A percentile compares a stretch with the other conserved stretches of the same genome.
phyloP scores from a whole-genome alignment of 179 eudicot genomes.

The Gypsophila paniculata region DNA sequence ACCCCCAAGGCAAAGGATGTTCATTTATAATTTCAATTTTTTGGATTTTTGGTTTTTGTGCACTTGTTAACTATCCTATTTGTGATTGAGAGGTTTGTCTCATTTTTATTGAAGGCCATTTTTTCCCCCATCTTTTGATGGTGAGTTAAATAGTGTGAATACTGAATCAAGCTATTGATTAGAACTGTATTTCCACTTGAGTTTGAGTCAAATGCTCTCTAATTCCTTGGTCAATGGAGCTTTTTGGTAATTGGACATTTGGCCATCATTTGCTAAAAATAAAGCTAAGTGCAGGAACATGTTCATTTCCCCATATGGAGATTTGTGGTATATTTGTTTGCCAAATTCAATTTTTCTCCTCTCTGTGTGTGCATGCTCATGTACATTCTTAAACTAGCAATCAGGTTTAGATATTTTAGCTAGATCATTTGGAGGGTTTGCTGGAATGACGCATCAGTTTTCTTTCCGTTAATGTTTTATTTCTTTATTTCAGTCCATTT shows the following conservation, averaged over 20 bases:
- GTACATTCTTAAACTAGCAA: background rate
- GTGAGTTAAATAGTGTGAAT: too few relatives aligned
- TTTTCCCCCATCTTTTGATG: background rate
- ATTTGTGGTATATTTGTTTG: background rate
- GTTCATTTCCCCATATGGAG: background rate
- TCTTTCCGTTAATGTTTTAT: background rate
- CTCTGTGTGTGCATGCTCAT: slow-evolving; percentile 2
- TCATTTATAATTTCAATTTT: background rate
- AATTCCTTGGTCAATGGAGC: too few relatives aligned
- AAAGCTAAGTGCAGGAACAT: background rate
- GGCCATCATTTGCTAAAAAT: background rate
- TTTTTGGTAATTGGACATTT: background rate
- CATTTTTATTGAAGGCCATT: background rate
- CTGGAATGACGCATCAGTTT: background rate
- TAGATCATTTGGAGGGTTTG: background rate
- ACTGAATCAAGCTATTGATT: too few relatives aligned
- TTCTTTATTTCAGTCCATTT: background rate
- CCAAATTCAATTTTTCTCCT: background rate
- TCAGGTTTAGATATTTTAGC: background rate
- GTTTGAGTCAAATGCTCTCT: background rate
- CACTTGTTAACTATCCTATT: background rate
- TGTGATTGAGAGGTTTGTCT: background rate
- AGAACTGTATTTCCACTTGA: background rate
- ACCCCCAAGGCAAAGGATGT: background rate
- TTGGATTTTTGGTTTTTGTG: background rate